Conservation (phyloP, 2,329 filamentous ascomycete species). For the Colletotrichum zoysiae region DNA sequence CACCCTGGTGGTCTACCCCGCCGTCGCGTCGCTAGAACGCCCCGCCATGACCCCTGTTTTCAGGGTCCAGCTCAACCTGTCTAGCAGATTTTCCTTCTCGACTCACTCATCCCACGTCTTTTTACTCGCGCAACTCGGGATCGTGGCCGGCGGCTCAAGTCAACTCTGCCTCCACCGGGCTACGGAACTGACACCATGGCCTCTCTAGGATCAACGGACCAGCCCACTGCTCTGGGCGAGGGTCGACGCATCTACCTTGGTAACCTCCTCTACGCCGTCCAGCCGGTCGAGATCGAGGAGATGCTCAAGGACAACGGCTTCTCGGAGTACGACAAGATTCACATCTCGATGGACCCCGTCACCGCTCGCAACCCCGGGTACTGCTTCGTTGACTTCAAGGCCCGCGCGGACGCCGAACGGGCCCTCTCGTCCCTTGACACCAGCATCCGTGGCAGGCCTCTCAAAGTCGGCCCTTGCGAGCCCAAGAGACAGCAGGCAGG, state of each 20-base stretch:
- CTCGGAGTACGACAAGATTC: slow-evolving; percentile 64
- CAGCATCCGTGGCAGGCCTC: slow-evolving; percentile 66
- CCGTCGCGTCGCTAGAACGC: not conserved
- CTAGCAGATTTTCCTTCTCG: not conserved
- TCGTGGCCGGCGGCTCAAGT: not conserved
- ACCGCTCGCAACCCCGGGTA: slow-evolving; percentile 78
- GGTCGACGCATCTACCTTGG: slow-evolving; percentile 70
- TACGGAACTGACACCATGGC: not conserved
- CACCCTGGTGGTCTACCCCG: not conserved
- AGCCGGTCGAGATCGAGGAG: slow-evolving; percentile 71
- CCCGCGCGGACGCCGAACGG: slow-evolving; percentile 66
- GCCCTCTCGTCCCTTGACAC: slow-evolving; percentile 69
- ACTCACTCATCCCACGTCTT: not conserved
- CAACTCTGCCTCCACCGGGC: too few relatives aligned
- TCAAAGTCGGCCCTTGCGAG: slow-evolving; percentile 75
- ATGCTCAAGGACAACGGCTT: slow-evolving; percentile 60
- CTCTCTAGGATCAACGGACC: not conserved
- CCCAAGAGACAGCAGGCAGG: slow-evolving; percentile 57
- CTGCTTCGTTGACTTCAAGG: slow-evolving; percentile 78
- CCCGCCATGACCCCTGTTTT: not conserved
- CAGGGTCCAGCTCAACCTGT: slow-evolving; percentile 3
- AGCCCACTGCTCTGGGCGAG: slow-evolving; percentile 39
- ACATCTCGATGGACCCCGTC: slow-evolving; percentile 77
- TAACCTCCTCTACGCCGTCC: slow-evolving; percentile 69
- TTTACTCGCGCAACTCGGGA: not conserved